Conservation (phyloP, 139 green algal species). For the Chlorella sp. region DNA sequence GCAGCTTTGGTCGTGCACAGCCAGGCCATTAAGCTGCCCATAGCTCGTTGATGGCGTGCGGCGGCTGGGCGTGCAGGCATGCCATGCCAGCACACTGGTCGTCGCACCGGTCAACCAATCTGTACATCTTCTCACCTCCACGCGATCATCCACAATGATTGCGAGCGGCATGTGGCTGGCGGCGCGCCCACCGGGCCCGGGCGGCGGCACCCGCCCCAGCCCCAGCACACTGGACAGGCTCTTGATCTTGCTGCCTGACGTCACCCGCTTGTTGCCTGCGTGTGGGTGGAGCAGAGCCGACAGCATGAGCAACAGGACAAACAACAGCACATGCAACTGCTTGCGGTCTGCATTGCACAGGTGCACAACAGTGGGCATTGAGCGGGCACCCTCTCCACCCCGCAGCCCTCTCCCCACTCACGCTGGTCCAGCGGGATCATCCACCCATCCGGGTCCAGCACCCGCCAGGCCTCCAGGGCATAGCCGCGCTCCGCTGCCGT, state of each 20-base stretch:
- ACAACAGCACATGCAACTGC: no score
- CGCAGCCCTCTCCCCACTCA: neutral
- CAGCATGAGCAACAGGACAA: no score
- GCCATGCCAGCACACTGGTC: no score
- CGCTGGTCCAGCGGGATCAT: constrained; percentile 71
- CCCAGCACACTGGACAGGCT: neutral
- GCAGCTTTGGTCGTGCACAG: no score
- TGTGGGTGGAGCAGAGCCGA: no score
- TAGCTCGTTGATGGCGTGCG: no score
- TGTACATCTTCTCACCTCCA: constrained; percentile 64
- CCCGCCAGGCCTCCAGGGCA: constrained; percentile 86
- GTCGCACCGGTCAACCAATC: no score
- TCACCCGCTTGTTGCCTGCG: neutral
- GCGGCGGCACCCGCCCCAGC: neutral
- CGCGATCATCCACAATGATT: constrained; percentile 83
- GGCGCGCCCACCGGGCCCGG: neutral
- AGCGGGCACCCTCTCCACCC: no score
- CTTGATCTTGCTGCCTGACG: neutral
- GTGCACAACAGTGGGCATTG: no score
- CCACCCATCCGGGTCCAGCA: constrained; percentile 72
- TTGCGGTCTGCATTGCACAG: no score
- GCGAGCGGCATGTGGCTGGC: constrained; percentile 74
- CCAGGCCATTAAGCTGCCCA: no score
- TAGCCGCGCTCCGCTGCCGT: constrained; percentile 87
- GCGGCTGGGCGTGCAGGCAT: no score